Percentiles rank a stretch among this genome's conserved stretches.
phyloP scores from a whole-genome alignment of 2,329 filamentous ascomycete species.

The Botrytis porri region DNA sequence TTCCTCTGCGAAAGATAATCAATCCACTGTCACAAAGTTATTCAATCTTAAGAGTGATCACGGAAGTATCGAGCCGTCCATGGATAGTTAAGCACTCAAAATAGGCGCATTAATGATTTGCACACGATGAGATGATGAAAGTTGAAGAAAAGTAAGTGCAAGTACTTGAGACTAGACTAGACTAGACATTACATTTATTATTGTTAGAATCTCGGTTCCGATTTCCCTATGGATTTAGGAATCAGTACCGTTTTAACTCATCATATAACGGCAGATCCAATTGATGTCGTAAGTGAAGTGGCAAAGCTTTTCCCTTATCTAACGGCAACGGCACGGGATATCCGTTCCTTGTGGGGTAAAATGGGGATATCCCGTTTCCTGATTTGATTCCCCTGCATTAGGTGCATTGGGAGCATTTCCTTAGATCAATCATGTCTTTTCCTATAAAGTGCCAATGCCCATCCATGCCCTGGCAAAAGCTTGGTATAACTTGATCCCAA shows the following conservation, averaged over 20 bases:
- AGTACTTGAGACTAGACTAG: no score
- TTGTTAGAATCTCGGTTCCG: background rate
- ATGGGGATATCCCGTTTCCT: background rate
- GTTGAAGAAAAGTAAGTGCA: background rate
- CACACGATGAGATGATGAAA: background rate
- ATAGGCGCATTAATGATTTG: background rate
- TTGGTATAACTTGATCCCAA: background rate
- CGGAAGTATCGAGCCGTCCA: background rate
- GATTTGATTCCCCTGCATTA: background rate
- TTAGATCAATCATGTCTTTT: background rate
- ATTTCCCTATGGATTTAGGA: background rate
- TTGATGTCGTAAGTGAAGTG: background rate
- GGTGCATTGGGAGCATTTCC: background rate
- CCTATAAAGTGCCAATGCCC: constrained; percentile 9
- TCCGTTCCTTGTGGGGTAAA: background rate
- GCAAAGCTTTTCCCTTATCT: constrained; percentile 3
- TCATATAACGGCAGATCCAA: background rate
- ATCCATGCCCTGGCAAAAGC: background rate
- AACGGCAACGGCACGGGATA: background rate
- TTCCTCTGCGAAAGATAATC: background rate
- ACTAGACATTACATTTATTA: no score
- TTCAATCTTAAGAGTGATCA: background rate
- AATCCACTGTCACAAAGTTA: background rate
- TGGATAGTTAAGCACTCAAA: background rate
- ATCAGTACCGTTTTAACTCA: background rate